Evolutionary conservation across 179 eudicot species (phyloP), one percentile per base, ranked within the genome.

Genomic region (Amaranthus tricolor): DNA sequence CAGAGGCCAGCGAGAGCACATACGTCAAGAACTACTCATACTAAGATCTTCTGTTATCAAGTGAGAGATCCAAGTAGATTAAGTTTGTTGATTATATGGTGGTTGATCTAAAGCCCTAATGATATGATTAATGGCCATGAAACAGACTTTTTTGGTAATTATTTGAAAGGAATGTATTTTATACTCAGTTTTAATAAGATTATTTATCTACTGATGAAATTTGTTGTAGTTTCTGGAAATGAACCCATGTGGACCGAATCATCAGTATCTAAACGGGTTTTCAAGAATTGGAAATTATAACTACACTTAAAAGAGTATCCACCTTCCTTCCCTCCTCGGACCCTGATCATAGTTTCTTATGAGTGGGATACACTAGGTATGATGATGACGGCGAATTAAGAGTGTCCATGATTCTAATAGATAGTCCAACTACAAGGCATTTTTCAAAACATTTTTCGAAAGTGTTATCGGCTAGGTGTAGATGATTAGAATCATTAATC

Each of bases 11-110:
- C 72, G 49, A 93, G 76, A 95, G 85, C 76, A 86, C 91, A 93
- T 91, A 86, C 58, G 98, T 91, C 78, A 91, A 93, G 88, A 93
- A 88, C 76, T 93, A 93, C 74, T 87, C 80, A 49, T 93, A 91
- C 88, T 93, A 77, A 87, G 13, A 60, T 50, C 13, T 58, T 64
- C 40, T 31, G 40, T 31, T 31, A 40, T 56, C 48, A 51, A 61
- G 20, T 54, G 53, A 20, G 49, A 47, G 52, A n/a, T 79, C 15
- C 10, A n/a, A 68, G 24, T 53, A 74, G 77, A 62, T 61, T 54
- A 62, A 67, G 71, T 68, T 79, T 70, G 61, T 74, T 13, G n/a
- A 61, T 52, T 31, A 15, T 61, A 52, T 61, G 77, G 54, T 62
- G 54, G 78, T 55, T 71, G 58, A 71, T 55, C 53, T 59, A 76